Evolutionary conservation across 176 grass and related monocot species (phyloP).

Genomic region (Urochloa ruziziensis): DNA sequence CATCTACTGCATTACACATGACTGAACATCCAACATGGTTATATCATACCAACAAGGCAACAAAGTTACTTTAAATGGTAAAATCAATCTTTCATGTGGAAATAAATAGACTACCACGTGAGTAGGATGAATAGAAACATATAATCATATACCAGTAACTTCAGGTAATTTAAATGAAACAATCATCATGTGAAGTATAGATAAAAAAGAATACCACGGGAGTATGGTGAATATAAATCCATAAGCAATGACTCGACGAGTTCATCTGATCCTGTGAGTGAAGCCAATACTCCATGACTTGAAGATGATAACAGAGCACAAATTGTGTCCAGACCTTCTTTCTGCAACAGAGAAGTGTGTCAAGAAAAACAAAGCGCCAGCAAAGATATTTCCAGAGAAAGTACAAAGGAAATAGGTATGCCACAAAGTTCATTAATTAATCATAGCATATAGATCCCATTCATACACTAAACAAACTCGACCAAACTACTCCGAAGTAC

Average conservation of each 20-base stretch:
- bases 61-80: background rate
- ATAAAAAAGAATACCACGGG: conserved; percentile 43
- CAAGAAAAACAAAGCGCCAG: conserved; percentile 26
- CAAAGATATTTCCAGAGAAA: background rate
- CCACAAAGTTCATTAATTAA: background rate
- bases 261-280: conserved; percentile 55
- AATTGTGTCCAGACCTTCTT: conserved; percentile 44
- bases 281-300: conserved; percentile 62
- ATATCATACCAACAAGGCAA: background rate
- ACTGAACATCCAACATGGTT: background rate
- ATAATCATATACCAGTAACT: background rate
- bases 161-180: background rate
- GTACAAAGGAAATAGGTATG: background rate
- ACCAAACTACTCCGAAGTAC: background rate
- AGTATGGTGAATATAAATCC: conserved; percentile 52
- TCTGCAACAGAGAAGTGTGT: conserved; percentile 31
- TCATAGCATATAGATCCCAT: background rate
- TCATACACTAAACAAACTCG: background rate
- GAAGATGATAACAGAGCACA: conserved; percentile 65
- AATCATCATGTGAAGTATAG: background rate
- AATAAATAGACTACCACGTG: background rate
- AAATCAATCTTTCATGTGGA: background rate
- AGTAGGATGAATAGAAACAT: background rate
- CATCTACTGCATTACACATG: background rate
- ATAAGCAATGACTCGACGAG: conserved; percentile 65